Evolutionary conservation across 1,284 basidiomycete species (phyloP).

Genomic region (Schizophyllum commune): DNA sequence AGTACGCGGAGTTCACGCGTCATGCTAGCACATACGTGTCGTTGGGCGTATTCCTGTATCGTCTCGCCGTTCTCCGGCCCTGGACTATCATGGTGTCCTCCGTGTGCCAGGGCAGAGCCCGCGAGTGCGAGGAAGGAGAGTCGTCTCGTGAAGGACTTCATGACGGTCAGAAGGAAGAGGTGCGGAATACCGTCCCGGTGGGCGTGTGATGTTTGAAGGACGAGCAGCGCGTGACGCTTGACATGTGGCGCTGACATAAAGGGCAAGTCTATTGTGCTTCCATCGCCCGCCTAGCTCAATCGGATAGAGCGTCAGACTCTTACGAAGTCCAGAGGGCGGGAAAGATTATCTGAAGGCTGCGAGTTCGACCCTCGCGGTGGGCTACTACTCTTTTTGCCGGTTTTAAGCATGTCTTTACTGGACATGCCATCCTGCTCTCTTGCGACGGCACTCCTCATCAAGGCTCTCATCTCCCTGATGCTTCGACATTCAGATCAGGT

Average conservation of each 20-base stretch:
- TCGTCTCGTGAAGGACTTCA: constrained; percentile 26
- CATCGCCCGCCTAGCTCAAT: constrained; percentile 75
- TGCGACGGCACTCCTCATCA: neutral
- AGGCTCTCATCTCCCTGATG: no score
- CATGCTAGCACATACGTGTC: constrained; percentile 40
- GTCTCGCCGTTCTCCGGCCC: constrained; percentile 37
- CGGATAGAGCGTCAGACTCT: constrained; percentile 80
- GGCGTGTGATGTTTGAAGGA: neutral
- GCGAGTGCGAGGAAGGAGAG: constrained; percentile 11
- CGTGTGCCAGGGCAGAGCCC: constrained; percentile 31
- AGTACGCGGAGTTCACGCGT: constrained; percentile 12
- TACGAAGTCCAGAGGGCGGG: constrained; percentile 12
- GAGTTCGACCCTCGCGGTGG: constrained; percentile 74
- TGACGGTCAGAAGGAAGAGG: constrained; percentile 13
- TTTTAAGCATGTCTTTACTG: neutral
- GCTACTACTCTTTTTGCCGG: constrained; percentile 24
- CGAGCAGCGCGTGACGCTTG: neutral
- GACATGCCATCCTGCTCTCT: neutral
- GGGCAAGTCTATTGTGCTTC: neutral
- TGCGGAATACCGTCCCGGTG: neutral
- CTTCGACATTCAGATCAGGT: no score
- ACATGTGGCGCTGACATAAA: neutral
- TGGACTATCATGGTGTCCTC: constrained; percentile 27
- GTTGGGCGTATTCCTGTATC: constrained; percentile 49
- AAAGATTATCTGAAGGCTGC: constrained; percentile 58